phyloP scores from a whole-genome alignment of 1,284 basidiomycete genomes.

The Rhodotorula glutinis region DNA sequence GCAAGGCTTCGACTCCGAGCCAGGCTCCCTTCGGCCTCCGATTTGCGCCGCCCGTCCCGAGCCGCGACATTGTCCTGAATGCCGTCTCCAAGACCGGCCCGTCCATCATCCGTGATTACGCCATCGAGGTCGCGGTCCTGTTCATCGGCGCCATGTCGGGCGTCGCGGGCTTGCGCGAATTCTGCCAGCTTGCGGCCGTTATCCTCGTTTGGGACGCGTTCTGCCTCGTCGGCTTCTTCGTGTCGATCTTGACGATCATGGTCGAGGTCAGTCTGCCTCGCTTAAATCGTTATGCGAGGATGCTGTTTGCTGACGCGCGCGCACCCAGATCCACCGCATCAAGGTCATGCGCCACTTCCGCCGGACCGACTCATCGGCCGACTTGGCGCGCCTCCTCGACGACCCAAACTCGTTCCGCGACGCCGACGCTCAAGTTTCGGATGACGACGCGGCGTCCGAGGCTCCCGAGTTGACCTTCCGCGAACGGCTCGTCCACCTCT shows the following conservation, averaged over 20 bases:
- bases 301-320: slow-evolving; percentile 23
- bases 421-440: slow-evolving; percentile 36
- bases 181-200: slow-evolving; percentile 88
- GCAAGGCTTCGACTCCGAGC: slow-evolving; percentile 3
- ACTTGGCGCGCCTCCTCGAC: slow-evolving; percentile 43
- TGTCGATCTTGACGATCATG: slow-evolving; percentile 85
- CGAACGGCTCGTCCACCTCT: slow-evolving; percentile 38
- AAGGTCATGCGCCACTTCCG: slow-evolving; percentile 56
- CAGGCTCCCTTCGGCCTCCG: slow-evolving; percentile 46
- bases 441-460: slow-evolving; percentile 27
- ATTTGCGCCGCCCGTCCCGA: slow-evolving; percentile 60
- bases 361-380: slow-evolving; percentile 43
- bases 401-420: slow-evolving; percentile 40
- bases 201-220: slow-evolving; percentile 82
- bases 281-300: slow-evolving; percentile 38
- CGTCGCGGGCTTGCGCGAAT: slow-evolving; percentile 87
- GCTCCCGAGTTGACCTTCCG: slow-evolving; percentile 27
- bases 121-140: slow-evolving; percentile 85
- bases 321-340: slow-evolving; percentile 56
- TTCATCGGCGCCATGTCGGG: slow-evolving; percentile 80
- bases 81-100: slow-evolving; percentile 75
- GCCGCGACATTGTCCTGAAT: slow-evolving; percentile 77
- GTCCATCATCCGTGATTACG: slow-evolving; percentile 85
- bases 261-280: slow-evolving; percentile 65
- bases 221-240: slow-evolving; percentile 84